Evolutionary conservation across 108 stramenopile species (phyloP), one percentile per base, ranked within the genome.

Genomic region (Nitzschia sp.): DNA sequence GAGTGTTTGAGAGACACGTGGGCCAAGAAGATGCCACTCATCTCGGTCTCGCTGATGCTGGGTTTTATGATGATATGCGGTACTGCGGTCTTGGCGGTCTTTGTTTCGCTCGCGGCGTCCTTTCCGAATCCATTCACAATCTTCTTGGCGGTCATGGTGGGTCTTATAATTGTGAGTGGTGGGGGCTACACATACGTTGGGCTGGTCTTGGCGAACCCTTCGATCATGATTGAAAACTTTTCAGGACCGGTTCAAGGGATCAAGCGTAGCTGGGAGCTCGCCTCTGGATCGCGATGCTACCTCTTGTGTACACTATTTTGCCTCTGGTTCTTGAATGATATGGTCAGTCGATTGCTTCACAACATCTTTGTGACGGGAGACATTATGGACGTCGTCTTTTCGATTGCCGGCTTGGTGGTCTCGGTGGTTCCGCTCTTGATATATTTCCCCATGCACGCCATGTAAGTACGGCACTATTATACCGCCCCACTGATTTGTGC

Each of bases 201-300:
- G 3, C 27, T 45, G 23, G 31, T 54, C 2, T 15, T 72, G 38
- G 30, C 53, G 13, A 57, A 15, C n/a, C 62, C 71, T 3, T 50
- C 71, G 1, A 72, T 72, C n/a, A 56, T 63, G 62, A 30, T 63
- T 19, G 71, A 72, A 32, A 38, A 57, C 17, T 54, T 66, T 33
- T 36, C 55, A 5, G 38, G 47, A 4, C 58, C 69, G 21, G 31
- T 70, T 9, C 62, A 72, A 30, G 61, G 38, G 19, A 13, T 72
- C 19, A 41, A 55, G 25, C 71, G 71, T 15, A 47, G 45, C 29
- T 72, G 71, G 71, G 71, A 72, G 41, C 44, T 72, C 21, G 53
- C 54, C 35, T 29, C 35, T n/a, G 71, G 63, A 30, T 63, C 62
- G 16, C 62, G 71, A 55, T 72, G 71, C 62, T 72, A 72, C 62